Percentiles rank a stretch among this genome's conserved stretches.
phyloP scores from a whole-genome alignment of 2,329 filamentous ascomycete genomes.

The Ceratocystis huliohia region DNA sequence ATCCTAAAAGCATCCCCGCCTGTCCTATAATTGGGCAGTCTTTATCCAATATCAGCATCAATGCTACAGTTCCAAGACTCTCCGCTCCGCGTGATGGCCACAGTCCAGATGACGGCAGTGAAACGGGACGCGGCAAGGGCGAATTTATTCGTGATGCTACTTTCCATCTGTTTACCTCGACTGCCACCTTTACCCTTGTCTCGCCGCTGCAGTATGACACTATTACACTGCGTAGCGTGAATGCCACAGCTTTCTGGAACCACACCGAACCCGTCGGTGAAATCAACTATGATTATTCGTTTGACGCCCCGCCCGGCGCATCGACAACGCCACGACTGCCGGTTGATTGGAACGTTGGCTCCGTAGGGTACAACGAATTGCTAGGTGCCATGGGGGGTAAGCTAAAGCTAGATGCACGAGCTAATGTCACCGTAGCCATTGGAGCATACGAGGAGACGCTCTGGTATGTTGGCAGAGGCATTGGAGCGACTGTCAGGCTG shows the following conservation, averaged over 20 bases:
- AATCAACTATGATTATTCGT: constrained; percentile 62
- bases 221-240: constrained; percentile 63
- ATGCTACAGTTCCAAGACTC: constrained; percentile 58
- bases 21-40: constrained; percentile 60
- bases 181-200: constrained; percentile 68
- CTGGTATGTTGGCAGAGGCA: constrained; percentile 56
- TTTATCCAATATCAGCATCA: constrained; percentile 58
- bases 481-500: constrained; percentile 51
- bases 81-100: constrained; percentile 34
- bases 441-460: constrained; percentile 63
- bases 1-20: constrained; percentile 58
- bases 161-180: constrained; percentile 76
- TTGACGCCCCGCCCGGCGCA: constrained; percentile 62
- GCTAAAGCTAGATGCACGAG: constrained; percentile 65
- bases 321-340: constrained; percentile 65
- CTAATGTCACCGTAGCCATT: constrained; percentile 60
- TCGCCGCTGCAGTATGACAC: constrained; percentile 65
- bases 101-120: constrained; percentile 25
- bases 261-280: constrained; percentile 62
- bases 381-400: constrained; percentile 66
- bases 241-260: constrained; percentile 79
- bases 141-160: constrained; percentile 72
- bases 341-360: constrained; percentile 64
- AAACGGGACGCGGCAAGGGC: constrained; percentile 25
- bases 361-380: constrained; percentile 72